Evolutionary conservation across 495 filamentous ascomycete species (phyloP).

Genomic region (Xylaria intraflava): DNA sequence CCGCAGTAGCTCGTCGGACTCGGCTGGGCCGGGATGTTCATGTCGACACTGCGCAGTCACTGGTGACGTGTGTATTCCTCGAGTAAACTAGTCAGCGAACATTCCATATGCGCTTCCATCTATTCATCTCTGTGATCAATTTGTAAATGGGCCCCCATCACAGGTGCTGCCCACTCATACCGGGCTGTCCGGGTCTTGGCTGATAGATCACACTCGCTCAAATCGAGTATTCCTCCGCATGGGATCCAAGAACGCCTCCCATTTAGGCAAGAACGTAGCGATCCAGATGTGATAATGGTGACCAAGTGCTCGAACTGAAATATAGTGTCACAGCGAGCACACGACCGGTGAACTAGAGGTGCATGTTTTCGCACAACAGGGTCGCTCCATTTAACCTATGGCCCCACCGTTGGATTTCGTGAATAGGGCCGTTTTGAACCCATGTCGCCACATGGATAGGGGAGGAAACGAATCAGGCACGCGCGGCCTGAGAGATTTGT

Average conservation of each 20-base stretch:
- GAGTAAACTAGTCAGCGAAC: not conserved
- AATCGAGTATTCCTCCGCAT: conserved; percentile 7
- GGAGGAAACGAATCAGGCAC: not conserved
- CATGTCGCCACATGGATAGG: not conserved
- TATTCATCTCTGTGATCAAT: not conserved
- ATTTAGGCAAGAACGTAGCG: not conserved
- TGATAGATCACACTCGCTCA: not conserved
- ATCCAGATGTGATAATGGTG: conserved; percentile 1
- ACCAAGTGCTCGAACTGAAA: not conserved
- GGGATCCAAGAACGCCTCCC: conserved; percentile 1
- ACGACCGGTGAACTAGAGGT: not conserved
- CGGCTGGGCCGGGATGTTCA: not conserved
- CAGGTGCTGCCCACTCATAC: not conserved
- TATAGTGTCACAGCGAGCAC: not conserved
- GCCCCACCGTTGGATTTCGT: not conserved
- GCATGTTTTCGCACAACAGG: not conserved
- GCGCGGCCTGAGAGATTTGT: not conserved
- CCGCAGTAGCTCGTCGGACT: conserved; percentile 9
- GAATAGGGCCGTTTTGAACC: not conserved
- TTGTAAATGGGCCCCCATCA: not conserved
- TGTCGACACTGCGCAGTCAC: not conserved
- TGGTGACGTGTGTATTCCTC: conserved; percentile 1
- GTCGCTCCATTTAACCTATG: not conserved
- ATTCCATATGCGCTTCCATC: not conserved
- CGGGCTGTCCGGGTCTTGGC: not conserved